Conservation (phyloP, 192 early-diverging fungal genomes). For the Polychytrium aggregatum region DNA sequence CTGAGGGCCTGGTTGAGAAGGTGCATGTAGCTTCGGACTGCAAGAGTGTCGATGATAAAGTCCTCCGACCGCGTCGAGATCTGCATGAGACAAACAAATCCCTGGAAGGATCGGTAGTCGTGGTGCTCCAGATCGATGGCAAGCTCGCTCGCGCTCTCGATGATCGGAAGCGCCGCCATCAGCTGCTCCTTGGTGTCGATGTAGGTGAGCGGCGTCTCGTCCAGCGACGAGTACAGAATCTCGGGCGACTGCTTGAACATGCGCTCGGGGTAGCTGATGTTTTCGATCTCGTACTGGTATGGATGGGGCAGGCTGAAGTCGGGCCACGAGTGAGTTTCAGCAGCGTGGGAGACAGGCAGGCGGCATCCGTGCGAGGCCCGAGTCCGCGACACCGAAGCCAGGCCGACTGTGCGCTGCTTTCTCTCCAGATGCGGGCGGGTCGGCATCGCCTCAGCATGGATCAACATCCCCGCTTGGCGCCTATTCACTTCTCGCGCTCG, state of each 20-base stretch:
- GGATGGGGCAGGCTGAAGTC: slow-evolving; percentile 59
- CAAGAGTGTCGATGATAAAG: slow-evolving; percentile 82
- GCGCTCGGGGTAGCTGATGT: slow-evolving; percentile 59
- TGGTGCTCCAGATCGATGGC: slow-evolving; percentile 97
- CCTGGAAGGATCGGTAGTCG: slow-evolving; percentile 88
- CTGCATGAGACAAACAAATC: slow-evolving; percentile 91
- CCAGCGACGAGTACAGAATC: slow-evolving; percentile 44
- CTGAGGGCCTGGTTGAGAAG: slow-evolving; percentile 78
- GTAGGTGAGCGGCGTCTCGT: slow-evolving; percentile 61
- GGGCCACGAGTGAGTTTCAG: too few species aligned
- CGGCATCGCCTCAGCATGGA: too few species aligned
- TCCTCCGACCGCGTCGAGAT: slow-evolving; percentile 79
- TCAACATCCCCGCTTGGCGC: too few species aligned
- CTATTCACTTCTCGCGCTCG: too few species aligned
- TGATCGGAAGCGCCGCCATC: slow-evolving; percentile 43
- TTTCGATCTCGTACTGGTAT: slow-evolving; percentile 79
- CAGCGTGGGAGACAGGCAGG: neutral
- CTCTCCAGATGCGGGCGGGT: too few species aligned
- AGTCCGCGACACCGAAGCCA: neutral
- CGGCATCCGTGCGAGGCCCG: neutral
- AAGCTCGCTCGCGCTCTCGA: slow-evolving; percentile 58
- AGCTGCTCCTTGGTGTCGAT: slow-evolving; percentile 72
- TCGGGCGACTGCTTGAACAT: slow-evolving; percentile 50
- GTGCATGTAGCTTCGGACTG: slow-evolving; percentile 58
- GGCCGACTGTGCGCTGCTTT: too few species aligned